Evolutionary conservation across 2,329 filamentous ascomycete species (phyloP).

Genomic region (Penicillium sp.): DNA sequence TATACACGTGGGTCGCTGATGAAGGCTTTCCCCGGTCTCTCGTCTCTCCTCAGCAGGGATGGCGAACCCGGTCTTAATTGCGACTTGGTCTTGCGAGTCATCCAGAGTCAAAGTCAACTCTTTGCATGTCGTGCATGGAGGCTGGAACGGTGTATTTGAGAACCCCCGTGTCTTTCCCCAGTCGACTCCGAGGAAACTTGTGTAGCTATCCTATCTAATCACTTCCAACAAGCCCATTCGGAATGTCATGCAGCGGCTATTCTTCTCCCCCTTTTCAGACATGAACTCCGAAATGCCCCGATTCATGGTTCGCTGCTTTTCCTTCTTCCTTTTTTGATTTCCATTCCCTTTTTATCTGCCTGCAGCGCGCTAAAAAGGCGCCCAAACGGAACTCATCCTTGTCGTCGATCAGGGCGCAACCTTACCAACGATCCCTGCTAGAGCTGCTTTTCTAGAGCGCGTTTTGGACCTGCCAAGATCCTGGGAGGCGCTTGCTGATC

Average conservation of each 20-base stretch:
- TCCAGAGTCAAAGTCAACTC: neutral
- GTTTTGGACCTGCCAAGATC: slow-evolving; percentile 3
- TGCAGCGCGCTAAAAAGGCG: slow-evolving; percentile 14
- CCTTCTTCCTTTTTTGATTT: slow-evolving; percentile 17
- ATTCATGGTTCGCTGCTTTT: slow-evolving; percentile 12
- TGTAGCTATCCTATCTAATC: neutral
- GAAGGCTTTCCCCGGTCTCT: too few relatives aligned
- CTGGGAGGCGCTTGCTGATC: slow-evolving; percentile 12
- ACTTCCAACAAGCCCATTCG: neutral
- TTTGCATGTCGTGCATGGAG: neutral
- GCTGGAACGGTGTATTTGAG: neutral
- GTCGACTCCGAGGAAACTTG: too few relatives aligned
- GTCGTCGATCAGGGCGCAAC: slow-evolving; percentile 19
- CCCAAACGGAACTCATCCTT: slow-evolving; percentile 11
- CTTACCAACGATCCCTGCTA: slow-evolving; percentile 14
- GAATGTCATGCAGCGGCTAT: neutral
- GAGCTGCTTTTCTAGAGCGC: slow-evolving; percentile 7
- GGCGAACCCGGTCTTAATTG: neutral
- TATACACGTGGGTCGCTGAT: neutral
- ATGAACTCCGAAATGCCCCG: neutral
- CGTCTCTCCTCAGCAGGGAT: too few relatives aligned
- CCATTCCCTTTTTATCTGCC: slow-evolving; percentile 19
- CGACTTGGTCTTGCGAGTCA: neutral
- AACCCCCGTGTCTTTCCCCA: neutral
- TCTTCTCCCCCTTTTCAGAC: slow-evolving; percentile 7